These are phyloP conservation scores for Plenodomus lindquistii DNA, from an alignment of 2,329 filamentous ascomycete species.

Conservation along the genomic window DNA sequence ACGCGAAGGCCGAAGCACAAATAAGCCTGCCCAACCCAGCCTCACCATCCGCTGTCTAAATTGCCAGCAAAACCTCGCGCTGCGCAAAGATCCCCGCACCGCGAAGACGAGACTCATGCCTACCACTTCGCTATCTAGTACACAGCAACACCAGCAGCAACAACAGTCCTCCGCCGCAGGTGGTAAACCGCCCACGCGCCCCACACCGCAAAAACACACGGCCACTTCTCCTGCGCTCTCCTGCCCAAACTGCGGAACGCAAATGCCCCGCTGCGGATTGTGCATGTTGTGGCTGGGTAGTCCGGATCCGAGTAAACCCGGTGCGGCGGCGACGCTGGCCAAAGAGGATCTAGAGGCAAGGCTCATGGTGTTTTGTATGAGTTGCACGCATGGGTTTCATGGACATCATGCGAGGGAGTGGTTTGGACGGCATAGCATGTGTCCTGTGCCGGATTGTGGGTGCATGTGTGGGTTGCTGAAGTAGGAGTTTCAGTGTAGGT, in stretches of 20 bases:
- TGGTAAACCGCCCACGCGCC: background rate
- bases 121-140: conserved; percentile 4
- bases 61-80: conserved; percentile 63
- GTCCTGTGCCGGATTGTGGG: conserved; percentile 59
- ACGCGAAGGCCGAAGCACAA: conserved; percentile 64
- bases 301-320: conserved; percentile 56
- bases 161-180: background rate
- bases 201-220: conserved; percentile 8
- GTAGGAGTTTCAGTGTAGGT: conserved; percentile 16
- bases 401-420: conserved; percentile 65
- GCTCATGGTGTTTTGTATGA: conserved; percentile 64
- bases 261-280: conserved; percentile 65
- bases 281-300: conserved; percentile 65
- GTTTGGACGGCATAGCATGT: conserved; percentile 60
- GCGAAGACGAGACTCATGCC: conserved; percentile 28
- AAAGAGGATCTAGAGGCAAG: conserved; percentile 56
- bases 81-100: conserved; percentile 33
- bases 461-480: conserved; percentile 55
- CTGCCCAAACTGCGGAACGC: conserved; percentile 64
- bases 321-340: conserved; percentile 39
- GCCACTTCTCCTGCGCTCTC: conserved; percentile 52
- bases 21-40: conserved; percentile 66
- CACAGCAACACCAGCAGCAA: background rate
- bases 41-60: conserved; percentile 77
- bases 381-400: conserved; percentile 67